A percentile compares a stretch with the other conserved stretches of the same genome.
Evolutionary conservation across 805 yeast species (phyloP).

Genomic region (Candida multigemmis): DNA sequence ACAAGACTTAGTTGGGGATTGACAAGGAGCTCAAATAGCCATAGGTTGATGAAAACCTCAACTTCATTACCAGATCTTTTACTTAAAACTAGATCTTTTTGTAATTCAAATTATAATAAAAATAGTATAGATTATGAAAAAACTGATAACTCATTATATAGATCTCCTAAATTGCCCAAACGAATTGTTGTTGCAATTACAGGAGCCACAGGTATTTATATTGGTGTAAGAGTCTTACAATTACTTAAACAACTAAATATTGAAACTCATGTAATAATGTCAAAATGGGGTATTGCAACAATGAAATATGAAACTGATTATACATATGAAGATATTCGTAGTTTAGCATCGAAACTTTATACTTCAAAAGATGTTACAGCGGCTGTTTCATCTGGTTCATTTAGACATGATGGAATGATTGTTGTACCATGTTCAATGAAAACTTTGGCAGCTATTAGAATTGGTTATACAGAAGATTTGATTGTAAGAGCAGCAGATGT

Average conservation of each 20-base stretch:
- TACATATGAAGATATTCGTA: conserved; percentile 7
- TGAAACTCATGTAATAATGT: conserved; percentile 14
- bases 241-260: conserved; percentile 7
- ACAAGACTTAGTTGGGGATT: too few relatives aligned
- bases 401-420: conserved; percentile 19
- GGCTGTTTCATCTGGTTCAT: conserved; percentile 16
- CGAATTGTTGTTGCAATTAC: conserved; percentile 16
- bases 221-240: conserved; percentile 12
- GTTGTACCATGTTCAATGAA: conserved; percentile 20
- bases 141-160: neutral
- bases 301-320: conserved; percentile 17
- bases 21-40: too few relatives aligned
- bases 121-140: too few relatives aligned
- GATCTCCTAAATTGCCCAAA: too few relatives aligned
- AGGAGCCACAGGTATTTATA: conserved; percentile 15
- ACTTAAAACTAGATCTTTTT: too few relatives aligned
- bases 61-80: too few relatives aligned
- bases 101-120: too few relatives aligned
- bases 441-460: conserved; percentile 14
- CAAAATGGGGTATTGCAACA: conserved; percentile 18
- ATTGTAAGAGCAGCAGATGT: conserved; percentile 18
- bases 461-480: conserved; percentile 16
- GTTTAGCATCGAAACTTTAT: conserved; percentile 9
- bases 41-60: too few relatives aligned
- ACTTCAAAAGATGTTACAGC: conserved; percentile 14